Percentiles rank a stretch among this genome's conserved stretches.
These are phyloP conservation scores for Venustampulla echinocandica DNA, from an alignment of 495 filamentous ascomycete species.

Conservation along the genomic window DNA sequence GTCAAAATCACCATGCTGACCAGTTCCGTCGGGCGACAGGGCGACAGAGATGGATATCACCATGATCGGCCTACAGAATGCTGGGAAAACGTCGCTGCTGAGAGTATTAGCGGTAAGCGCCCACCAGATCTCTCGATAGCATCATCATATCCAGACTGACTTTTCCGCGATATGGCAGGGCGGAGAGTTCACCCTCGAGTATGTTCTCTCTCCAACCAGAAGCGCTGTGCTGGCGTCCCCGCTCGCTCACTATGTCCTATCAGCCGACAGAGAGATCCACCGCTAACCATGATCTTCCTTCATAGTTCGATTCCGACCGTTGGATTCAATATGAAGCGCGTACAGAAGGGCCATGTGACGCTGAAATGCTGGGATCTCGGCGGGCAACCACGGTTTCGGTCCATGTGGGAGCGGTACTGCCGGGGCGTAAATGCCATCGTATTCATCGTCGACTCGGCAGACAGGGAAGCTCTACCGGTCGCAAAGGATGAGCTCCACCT, in stretches of 20 bases:
- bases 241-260: too few species aligned
- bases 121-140: background rate
- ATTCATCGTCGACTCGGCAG: slow-evolving; percentile 93
- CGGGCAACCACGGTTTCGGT: slow-evolving; percentile 91
- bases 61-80: slow-evolving; percentile 98
- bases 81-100: slow-evolving; percentile 92
- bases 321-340: slow-evolving; percentile 97
- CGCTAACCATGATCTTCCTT: slow-evolving; percentile 17
- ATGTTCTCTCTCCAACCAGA: slow-evolving; percentile 39
- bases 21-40: slow-evolving; percentile 41
- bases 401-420: slow-evolving; percentile 99
- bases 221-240: background rate
- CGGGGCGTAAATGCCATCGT: slow-evolving; percentile 96
- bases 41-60: slow-evolving; percentile 99
- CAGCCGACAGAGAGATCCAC: background rate
- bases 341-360: slow-evolving; percentile 97
- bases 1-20: slow-evolving; percentile 8
- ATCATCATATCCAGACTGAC: slow-evolving; percentile 22
- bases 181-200: slow-evolving; percentile 98
- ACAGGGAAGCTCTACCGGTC: slow-evolving; percentile 68
- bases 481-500: slow-evolving; percentile 88
- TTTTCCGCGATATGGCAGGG: slow-evolving; percentile 49
- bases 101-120: slow-evolving; percentile 85
- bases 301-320: slow-evolving; percentile 94
- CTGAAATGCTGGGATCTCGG: slow-evolving; percentile 99